Evolutionary conservation across 805 yeast species (phyloP).

Genomic region (Torulaspora quercuum): DNA sequence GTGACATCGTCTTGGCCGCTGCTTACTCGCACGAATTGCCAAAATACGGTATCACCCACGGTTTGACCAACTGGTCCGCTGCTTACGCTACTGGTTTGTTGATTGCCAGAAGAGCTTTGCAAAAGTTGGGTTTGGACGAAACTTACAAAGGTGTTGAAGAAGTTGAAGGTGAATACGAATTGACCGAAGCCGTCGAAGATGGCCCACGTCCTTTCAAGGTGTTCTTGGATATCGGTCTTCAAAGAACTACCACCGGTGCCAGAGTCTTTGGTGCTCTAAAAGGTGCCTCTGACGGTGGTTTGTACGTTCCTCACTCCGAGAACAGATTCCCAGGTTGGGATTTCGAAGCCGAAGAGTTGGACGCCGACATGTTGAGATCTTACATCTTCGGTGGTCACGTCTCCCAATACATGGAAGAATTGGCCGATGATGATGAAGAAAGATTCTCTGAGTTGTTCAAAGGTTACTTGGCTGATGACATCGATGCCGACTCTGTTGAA

Average conservation of each 20-base stretch:
- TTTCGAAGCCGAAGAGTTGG: slow-evolving; percentile 96
- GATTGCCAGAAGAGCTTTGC: slow-evolving; percentile 98
- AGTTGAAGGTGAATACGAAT: slow-evolving; percentile 97
- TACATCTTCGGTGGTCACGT: slow-evolving; percentile 99
- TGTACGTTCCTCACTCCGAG: slow-evolving; percentile 98
- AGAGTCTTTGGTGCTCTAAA: slow-evolving; percentile 98
- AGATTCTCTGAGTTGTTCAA: slow-evolving; percentile 95
- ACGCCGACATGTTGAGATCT: slow-evolving; percentile 94
- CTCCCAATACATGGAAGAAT: slow-evolving; percentile 99
- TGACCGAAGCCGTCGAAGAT: slow-evolving; percentile 99
- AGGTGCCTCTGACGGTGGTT: slow-evolving; percentile 99
- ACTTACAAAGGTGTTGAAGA: slow-evolving; percentile 98
- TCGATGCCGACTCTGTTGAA: slow-evolving; percentile 95
- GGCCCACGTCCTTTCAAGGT: slow-evolving; percentile 99
- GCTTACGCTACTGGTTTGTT: slow-evolving; percentile 98
- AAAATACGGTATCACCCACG: slow-evolving; percentile 94
- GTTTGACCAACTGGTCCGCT: slow-evolving; percentile 99
- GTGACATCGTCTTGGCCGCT: slow-evolving; percentile 93
- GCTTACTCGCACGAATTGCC: slow-evolving; percentile 99
- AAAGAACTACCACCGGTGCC: slow-evolving; percentile 99
- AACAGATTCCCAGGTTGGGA: slow-evolving; percentile 99
- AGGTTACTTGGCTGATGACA: slow-evolving; percentile 93
- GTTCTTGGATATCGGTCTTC: slow-evolving; percentile 97
- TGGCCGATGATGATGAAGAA: slow-evolving; percentile 99
- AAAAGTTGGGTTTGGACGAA: slow-evolving; percentile 97